Evolutionary conservation across 441 rosid species (phyloP).

Genomic region (Adansonia grandidieri): DNA sequence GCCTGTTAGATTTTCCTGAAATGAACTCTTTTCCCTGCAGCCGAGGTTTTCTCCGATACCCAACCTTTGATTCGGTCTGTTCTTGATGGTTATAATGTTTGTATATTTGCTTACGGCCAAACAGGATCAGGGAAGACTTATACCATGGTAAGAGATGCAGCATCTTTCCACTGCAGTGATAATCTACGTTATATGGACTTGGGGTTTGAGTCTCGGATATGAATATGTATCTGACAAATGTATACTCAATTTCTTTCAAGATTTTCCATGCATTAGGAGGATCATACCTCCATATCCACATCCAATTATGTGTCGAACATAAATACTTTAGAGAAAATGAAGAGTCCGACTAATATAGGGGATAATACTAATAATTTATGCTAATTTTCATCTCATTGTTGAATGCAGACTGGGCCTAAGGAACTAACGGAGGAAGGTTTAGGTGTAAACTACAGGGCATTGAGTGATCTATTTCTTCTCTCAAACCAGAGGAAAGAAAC

Average conservation of each 20-base stretch:
- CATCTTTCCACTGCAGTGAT: background rate
- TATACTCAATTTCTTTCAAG: too few species aligned
- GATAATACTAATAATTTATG: background rate
- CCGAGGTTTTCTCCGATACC: constrained; percentile 65
- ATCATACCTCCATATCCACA: background rate
- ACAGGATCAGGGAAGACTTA: constrained; percentile 75
- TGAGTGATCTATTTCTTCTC: constrained; percentile 60
- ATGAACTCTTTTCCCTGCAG: constrained; percentile 40
- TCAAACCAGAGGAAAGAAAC: constrained; percentile 55
- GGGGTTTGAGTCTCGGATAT: background rate
- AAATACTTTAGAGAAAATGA: background rate
- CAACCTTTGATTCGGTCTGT: constrained; percentile 67
- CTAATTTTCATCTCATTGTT: constrained; percentile 9
- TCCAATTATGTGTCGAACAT: background rate
- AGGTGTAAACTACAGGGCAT: constrained; percentile 78
- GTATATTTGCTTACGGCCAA: constrained; percentile 84
- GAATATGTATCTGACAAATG: too few species aligned
- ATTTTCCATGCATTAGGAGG: background rate
- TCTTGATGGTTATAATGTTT: constrained; percentile 80
- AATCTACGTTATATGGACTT: background rate
- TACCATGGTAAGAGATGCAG: constrained; percentile 60
- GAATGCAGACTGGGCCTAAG: constrained; percentile 64
- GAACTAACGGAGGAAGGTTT: constrained; percentile 63
- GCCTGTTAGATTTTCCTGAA: constrained; percentile 17
- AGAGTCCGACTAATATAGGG: background rate